These are phyloP conservation scores for Cercospora sesami DNA, from an alignment of 2,329 filamentous ascomycete genomes.

Conservation along the genomic window DNA sequence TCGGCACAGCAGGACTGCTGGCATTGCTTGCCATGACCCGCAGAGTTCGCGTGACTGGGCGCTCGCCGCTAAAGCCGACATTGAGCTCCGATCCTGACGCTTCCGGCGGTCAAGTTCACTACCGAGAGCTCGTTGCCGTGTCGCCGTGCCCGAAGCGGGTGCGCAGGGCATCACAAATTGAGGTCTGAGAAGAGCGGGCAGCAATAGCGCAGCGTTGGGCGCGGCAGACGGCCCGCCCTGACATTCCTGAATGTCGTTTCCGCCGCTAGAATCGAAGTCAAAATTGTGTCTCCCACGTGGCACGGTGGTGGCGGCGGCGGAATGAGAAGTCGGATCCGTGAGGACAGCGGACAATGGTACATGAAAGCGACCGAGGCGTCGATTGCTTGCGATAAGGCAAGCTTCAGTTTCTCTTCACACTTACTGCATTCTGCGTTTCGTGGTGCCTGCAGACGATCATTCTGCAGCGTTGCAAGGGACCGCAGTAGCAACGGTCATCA, in stretches of 20 bases:
- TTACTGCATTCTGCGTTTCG: neutral
- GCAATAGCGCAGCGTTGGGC: neutral
- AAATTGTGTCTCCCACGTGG: neutral
- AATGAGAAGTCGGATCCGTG: neutral
- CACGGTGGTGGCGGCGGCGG: neutral
- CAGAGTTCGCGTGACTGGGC: constrained; percentile 9
- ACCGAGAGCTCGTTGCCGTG: neutral
- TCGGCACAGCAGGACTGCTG: constrained; percentile 24
- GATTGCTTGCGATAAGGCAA: neutral
- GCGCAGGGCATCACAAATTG: neutral
- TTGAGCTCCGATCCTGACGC: constrained; percentile 5
- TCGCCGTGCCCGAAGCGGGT: neutral
- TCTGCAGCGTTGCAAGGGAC: neutral
- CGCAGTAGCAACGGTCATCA: neutral
- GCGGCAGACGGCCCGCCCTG: neutral
- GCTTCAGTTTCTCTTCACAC: neutral
- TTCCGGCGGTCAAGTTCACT: neutral
- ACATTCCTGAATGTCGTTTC: neutral
- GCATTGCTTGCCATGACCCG: constrained; percentile 31
- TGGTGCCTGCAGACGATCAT: neutral
- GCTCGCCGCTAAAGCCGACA: constrained; percentile 12
- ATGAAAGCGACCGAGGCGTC: neutral
- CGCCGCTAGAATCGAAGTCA: neutral
- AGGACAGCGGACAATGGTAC: neutral
- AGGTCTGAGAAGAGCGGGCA: neutral